Percentiles rank a stretch among this genome's conserved stretches.
Conservation (phyloP, 345 rosid species). For the Linum usitatissimum region DNA sequence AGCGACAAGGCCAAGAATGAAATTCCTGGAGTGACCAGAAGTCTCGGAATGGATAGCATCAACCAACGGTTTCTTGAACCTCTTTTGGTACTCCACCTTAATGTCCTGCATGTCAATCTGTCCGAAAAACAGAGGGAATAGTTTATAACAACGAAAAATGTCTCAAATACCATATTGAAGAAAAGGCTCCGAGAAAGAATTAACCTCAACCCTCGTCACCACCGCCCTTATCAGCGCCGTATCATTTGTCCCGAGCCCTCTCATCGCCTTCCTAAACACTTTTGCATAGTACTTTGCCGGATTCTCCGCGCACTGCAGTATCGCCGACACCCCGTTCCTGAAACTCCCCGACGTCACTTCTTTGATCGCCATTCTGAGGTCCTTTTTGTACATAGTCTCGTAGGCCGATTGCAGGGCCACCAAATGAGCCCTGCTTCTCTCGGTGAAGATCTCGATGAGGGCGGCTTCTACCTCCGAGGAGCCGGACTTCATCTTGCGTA, state of each 20-base stretch:
- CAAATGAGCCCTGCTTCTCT: constrained; percentile 53
- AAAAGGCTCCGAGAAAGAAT: too few relatives aligned
- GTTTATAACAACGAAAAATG: too few relatives aligned
- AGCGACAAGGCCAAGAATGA: constrained; percentile 47
- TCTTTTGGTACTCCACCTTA: constrained; percentile 35
- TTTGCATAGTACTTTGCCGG: constrained; percentile 8
- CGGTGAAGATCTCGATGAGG: constrained; percentile 42
- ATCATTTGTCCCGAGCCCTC: constrained; percentile 53
- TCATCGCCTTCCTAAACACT: constrained; percentile 50
- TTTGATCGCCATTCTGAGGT: constrained; percentile 26
- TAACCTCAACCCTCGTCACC: constrained; percentile 30
- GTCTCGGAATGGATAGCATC: constrained; percentile 53
- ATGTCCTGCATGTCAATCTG: constrained; percentile 51
- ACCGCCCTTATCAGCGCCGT: constrained; percentile 40
- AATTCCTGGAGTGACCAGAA: constrained; percentile 40
- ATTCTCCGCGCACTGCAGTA: constrained; percentile 1
- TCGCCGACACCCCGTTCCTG: background rate
- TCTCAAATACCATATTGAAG: too few relatives aligned
- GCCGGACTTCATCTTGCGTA: constrained; percentile 32
- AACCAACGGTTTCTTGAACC: constrained; percentile 34
- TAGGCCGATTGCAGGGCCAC: constrained; percentile 32
- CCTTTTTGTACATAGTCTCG: constrained; percentile 27
- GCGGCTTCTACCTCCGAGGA: constrained; percentile 17
- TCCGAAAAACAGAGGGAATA: too few relatives aligned
- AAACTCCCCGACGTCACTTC: background rate